Base-by-base conservation (phyloP, 2,329 filamentous ascomycete genomes). In the Magnaporthiopsis incrustans region DNA sequence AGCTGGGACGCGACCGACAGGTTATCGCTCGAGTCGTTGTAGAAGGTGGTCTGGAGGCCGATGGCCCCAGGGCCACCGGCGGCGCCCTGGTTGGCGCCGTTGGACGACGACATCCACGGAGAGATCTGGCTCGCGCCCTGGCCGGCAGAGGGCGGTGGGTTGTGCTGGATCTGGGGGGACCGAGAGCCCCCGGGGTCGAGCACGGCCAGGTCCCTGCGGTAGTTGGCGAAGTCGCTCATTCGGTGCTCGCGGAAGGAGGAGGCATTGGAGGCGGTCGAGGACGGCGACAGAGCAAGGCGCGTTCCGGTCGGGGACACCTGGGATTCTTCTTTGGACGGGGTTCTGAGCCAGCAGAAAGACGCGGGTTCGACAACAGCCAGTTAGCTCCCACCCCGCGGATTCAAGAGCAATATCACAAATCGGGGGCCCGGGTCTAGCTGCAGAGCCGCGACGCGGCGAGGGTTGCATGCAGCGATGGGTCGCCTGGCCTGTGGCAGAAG, bases 1-100 rank as follows among this genome's bases (percentile, higher is more conserved):
- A 91, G 77, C 70, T 91, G 91, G 35, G 85, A 86, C 38, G 76
- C 74, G 30, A 79, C 72, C 15, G 84, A 85, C 63, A 89, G 72
- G 71, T 87, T 88, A 71, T 93, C 90, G 77, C 83, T 89, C 44
- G 89, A 91, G 72, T 92, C 88, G 74, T 92, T 86, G 76, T 86
- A 89, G 75, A 92, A 92, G 73, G 81, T 89, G 60, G 82, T 83
- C 18, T 63, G 33, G 25, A 63, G 70, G 71, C 74, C 61, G 72
- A 74, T 65, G 77, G 73, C 63, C 73, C 71, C 60, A 71, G 70
- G 64, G 77, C 71, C 62, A 72, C 71, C 59, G 27, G 27, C 27
- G 27, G 3, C 27, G 64, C 73, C 69, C 62, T 8, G 18, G 22
- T 53, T 53, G 44, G 44, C 44, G 67, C 71, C 75, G 71, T 75